A percentile compares a stretch with the other conserved stretches of the same genome.
These are phyloP conservation scores for Aspergillus aculeatus DNA, from an alignment of 2,329 filamentous ascomycete species.

Conservation along the genomic window DNA sequence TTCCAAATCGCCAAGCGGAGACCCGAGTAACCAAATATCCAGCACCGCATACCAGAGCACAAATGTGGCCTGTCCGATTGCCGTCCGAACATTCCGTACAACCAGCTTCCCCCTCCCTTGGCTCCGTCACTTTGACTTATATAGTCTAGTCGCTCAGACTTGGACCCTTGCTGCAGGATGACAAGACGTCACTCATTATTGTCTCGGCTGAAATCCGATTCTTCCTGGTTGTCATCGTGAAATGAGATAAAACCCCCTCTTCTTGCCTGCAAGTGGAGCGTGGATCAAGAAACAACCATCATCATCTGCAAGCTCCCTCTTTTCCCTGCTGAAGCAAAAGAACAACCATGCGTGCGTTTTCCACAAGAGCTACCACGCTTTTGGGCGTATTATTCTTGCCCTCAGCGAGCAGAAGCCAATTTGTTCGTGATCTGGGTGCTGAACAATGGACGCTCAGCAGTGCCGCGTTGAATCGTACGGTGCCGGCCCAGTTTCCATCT, in stretches of 20 bases:
- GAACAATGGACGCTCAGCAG: constrained; percentile 49
- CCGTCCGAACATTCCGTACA: not conserved
- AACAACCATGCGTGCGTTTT: too few species aligned
- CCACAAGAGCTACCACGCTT: not conserved
- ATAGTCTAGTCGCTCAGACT: not conserved
- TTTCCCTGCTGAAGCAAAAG: too few species aligned
- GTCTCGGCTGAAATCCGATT: not conserved
- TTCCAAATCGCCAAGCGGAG: not conserved
- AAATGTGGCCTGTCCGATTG: not conserved
- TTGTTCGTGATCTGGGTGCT: constrained; percentile 44
- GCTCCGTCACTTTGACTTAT: not conserved
- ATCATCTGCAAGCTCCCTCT: not conserved
- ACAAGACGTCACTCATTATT: not conserved
- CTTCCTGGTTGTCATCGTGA: not conserved
- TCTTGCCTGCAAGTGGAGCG: not conserved
- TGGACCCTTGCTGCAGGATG: not conserved
- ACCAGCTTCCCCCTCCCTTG: not conserved
- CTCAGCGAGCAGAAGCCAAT: constrained; percentile 16
- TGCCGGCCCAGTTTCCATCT: constrained; percentile 57
- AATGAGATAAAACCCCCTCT: not conserved
- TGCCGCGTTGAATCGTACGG: constrained; percentile 49
- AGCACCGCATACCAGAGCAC: not conserved
- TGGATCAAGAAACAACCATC: too few species aligned
- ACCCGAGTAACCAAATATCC: not conserved
- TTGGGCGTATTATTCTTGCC: not conserved